A percentile compares a stretch with the other conserved stretches of the same genome.
These are phyloP conservation scores for Thalassiosira hispida DNA, from an alignment of 352 stramenopile species.

Conservation along the genomic window DNA sequence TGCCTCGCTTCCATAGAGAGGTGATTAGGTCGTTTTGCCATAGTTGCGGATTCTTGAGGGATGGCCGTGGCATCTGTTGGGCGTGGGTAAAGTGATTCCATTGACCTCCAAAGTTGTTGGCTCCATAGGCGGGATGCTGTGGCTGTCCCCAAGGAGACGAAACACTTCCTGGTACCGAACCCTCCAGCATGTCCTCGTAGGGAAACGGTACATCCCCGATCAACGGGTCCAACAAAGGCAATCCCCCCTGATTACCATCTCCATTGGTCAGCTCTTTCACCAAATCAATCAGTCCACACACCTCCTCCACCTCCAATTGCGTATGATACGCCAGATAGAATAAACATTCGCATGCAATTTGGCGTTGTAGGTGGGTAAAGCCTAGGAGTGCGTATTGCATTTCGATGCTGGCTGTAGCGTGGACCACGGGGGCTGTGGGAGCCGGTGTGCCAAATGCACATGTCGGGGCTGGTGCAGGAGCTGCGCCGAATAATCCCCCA, in stretches of 20 bases:
- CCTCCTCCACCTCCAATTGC: conserved; percentile 67
- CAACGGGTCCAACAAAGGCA: conserved; percentile 71
- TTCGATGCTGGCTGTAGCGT: conserved; percentile 13
- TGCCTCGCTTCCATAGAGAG: conserved; percentile 54
- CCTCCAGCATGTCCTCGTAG: conserved; percentile 15
- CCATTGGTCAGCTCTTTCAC: conserved; percentile 72
- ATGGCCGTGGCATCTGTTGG: conserved; percentile 4
- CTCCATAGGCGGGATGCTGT: conserved; percentile 52
- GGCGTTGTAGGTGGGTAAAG: conserved; percentile 66
- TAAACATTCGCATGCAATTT: conserved; percentile 67
- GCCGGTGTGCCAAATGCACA: conserved; percentile 7
- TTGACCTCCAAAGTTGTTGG: conserved; percentile 10
- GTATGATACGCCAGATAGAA: conserved; percentile 83
- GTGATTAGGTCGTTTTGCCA: conserved; percentile 75
- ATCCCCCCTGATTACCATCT: conserved; percentile 22
- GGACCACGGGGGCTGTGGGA: neutral
- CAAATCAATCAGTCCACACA: conserved; percentile 70
- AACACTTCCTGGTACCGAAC: too few relatives aligned
- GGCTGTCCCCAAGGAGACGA: conserved; percentile 5
- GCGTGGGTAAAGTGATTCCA: neutral
- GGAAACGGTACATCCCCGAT: conserved; percentile 54
- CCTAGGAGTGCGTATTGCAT: conserved; percentile 56
- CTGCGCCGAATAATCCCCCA: conserved; percentile 7
- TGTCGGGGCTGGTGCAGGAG: neutral
- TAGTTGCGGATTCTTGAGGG: conserved; percentile 58